Evolutionary conservation across 1,284 basidiomycete species (phyloP), one percentile per base, ranked within the genome.

Genomic region (Puccinia hordei): DNA sequence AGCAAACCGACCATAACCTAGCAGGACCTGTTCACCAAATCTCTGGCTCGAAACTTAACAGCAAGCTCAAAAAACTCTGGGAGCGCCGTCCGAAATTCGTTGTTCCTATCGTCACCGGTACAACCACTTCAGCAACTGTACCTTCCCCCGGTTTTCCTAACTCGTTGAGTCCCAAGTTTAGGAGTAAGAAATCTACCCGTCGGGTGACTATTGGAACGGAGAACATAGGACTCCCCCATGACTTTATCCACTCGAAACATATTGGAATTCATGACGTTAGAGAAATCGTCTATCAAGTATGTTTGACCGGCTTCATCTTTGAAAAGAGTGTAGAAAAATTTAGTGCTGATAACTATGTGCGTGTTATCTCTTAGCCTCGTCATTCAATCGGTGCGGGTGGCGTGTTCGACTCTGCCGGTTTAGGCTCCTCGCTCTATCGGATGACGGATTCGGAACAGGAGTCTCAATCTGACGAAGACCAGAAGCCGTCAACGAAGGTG

Each of bases 211-310:
- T 66, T 46, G 63, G 35, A 5, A 66, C 63, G 35, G 63, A 66
- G 27, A 66, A 35, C 19, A 66, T 66, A 15, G 63, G 63, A 66
- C 15, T 44, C 13, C 63, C 63, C n/a, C 63, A 24, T 2, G 63
- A 66, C 63, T 66, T 66, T 41, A 66, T 46, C 19, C 63, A 66
- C 44, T 41, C 38, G 2, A 41, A 46, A 9, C 63, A 66, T 30
- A 13, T 66, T 27, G 63, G 63, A 24, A 46, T 66, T n/a, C 63
- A 66, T 38, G 63, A 66, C 19, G 63, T 66, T 24, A 41, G 38
- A 15, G 38, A 41, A 24, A 19, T 66, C 2, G 63, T 38, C 63
- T 66, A 41, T 44, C 63, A 66, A 46, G 63, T 66, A 33, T 44
- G 63, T 46, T 5, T 4, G 17, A 22, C n/a, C n/a, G 30, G 35